Evolutionary conservation across 1,284 basidiomycete genomes (phyloP), one percentile per base, ranked within the genome.

Genomic region (Rhodotorula mucilaginosa): DNA sequence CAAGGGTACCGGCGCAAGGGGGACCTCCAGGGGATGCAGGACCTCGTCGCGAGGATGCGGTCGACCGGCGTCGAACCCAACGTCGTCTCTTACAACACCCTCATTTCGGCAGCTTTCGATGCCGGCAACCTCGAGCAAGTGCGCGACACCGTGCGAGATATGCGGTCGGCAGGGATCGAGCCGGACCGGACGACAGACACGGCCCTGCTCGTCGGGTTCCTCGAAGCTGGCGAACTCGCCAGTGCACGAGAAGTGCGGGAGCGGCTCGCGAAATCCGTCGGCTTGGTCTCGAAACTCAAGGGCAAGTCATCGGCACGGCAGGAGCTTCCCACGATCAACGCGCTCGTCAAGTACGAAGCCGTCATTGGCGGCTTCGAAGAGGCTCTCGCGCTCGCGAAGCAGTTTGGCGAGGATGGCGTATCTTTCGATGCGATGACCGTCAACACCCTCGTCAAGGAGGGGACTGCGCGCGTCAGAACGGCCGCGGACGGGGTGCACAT

Each of bases 11-110:
- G 72, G 16, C 66, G 56, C 16, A 44, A 52, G 10, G 8, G 31
- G 5, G 64, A 76, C 49, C 26, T 72, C 31, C 48, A 52, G 16
- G 69, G 63, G 23, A 76, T 76, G 74, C 56, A 61, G n/a, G 2
- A n/a, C 21, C 15, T 51, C 31, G 46, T 74, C 34, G 52, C 56
- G 15, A 67, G 62, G 29, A 76, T 76, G 74, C 56, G 65, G 29
- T 2, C n/a, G 8, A 56, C 18, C 12, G 70, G 65, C 10, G 21
- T 39, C 51, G 31, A 64, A 48, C 73, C 68, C 18, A 65, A 69
- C 56, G 64, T 72, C 49, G 72, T 67, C 23, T 63, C 70, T 31
- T 76, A 72, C 73, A 76, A 76, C 65, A 65, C 67, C n/a, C 52
- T 74, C 61, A 61, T 76, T 52, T 44, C 61, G 21, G 70, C 70